These are phyloP conservation scores for Calocybe gangraenosa DNA, from an alignment of 768 basidiomycete genomes.

Conservation along the genomic window DNA sequence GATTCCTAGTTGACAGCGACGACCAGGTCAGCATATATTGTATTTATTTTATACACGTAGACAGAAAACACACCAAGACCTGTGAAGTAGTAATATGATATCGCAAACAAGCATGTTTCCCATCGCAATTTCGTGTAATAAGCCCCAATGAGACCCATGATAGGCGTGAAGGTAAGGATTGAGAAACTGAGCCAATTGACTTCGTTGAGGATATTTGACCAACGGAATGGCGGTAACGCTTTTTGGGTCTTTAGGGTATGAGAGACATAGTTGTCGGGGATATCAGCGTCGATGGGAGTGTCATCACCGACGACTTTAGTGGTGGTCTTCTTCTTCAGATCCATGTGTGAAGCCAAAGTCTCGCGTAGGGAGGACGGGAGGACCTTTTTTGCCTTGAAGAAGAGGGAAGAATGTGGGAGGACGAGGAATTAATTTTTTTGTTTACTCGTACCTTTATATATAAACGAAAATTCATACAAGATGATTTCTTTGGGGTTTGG, in stretches of 20 bases:
- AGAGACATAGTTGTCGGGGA: constrained; percentile 81
- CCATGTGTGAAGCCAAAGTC: constrained; percentile 14
- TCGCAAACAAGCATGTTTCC: constrained; percentile 62
- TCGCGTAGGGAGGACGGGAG: constrained; percentile 19
- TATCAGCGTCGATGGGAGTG: constrained; percentile 48
- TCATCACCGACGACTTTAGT: constrained; percentile 16
- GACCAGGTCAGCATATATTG: background rate
- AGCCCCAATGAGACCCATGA: constrained; percentile 70
- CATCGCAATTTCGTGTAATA: constrained; percentile 59
- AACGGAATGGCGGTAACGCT: constrained; percentile 62
- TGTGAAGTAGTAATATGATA: constrained; percentile 36
- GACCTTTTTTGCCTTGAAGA: constrained; percentile 1
- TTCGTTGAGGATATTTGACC: constrained; percentile 54
- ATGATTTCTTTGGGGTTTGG: constrained; percentile 17
- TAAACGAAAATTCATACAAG: constrained; percentile 11
- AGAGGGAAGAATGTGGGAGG: constrained; percentile 25
- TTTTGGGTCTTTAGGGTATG: constrained; percentile 68
- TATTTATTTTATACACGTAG: background rate
- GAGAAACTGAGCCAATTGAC: constrained; percentile 74
- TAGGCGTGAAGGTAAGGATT: constrained; percentile 71
- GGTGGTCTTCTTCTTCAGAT: constrained; percentile 12
- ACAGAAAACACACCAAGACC: constrained; percentile 62
- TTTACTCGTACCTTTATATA: constrained; percentile 15
- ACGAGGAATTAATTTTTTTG: constrained; percentile 4
- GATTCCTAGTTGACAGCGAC: constrained; percentile 44